Conservation (phyloP, 192 early-diverging fungal genomes). For the Entomortierella lignicola region DNA sequence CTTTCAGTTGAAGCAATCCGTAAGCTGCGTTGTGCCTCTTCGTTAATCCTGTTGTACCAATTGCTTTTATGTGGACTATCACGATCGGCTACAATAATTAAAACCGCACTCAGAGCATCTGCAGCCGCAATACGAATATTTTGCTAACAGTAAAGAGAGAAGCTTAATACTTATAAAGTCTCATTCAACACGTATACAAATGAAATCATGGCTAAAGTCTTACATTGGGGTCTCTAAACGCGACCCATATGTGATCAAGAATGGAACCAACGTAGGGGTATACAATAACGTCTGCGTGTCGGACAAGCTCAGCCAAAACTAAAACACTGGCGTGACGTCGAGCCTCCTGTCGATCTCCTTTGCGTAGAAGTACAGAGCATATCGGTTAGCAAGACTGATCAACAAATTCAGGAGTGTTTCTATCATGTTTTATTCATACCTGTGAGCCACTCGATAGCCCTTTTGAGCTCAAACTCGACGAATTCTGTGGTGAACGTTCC, state of each 20-base stretch:
- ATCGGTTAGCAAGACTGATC: neutral
- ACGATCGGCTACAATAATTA: constrained; percentile 82
- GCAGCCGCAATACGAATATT: constrained; percentile 85
- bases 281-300: constrained; percentile 84
- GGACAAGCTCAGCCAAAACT: constrained; percentile 78
- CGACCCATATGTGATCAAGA: constrained; percentile 86
- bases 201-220: neutral
- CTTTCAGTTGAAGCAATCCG: constrained; percentile 77
- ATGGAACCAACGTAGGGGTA: constrained; percentile 85
- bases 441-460: constrained; percentile 88
- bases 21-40: constrained; percentile 84
- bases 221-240: constrained; percentile 82
- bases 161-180: neutral
- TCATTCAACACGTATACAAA: neutral
- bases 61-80: constrained; percentile 69
- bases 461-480: constrained; percentile 86
- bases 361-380: neutral
- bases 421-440: constrained; percentile 55
- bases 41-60: constrained; percentile 85
- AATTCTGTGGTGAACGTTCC: constrained; percentile 82
- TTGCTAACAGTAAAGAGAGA: constrained; percentile 9
- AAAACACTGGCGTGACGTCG: constrained; percentile 85
- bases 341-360: constrained; percentile 78
- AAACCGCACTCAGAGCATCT: constrained; percentile 80
- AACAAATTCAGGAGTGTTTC: neutral